Evolutionary conservation across 345 rosid species (phyloP).

Genomic region (Adansonia digitata): DNA sequence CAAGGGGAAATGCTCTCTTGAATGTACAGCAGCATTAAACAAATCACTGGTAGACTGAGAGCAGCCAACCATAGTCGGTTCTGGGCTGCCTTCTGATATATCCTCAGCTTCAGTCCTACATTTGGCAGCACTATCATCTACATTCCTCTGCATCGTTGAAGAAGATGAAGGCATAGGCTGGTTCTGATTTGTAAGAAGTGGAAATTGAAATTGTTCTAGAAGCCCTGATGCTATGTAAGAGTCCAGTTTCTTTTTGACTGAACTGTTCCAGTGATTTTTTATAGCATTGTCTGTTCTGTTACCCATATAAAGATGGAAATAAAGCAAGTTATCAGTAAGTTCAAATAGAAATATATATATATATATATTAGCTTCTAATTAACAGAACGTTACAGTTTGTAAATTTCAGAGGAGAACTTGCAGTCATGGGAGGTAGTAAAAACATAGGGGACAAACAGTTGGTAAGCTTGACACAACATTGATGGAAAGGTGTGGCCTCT

Average conservation of each 20-base stretch:
- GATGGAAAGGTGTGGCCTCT: background rate
- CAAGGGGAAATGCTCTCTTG: constrained; percentile 40
- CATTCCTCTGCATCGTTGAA: constrained; percentile 57
- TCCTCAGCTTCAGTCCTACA: constrained; percentile 60
- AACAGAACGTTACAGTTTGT: background rate
- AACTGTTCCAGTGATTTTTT: constrained; percentile 99
- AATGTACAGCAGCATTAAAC: constrained; percentile 34
- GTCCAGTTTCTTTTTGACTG: constrained; percentile 95
- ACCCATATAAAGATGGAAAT: constrained; percentile 15
- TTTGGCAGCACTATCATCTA: constrained; percentile 56
- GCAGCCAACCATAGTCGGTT: constrained; percentile 47
- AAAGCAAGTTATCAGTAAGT: background rate
- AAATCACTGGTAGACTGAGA: constrained; percentile 60
- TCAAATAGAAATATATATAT: background rate
- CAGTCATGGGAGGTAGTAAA: background rate
- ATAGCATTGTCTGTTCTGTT: constrained; percentile 98
- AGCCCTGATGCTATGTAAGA: constrained; percentile 87
- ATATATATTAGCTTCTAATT: background rate
- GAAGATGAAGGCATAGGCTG: constrained; percentile 53
- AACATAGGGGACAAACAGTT: background rate
- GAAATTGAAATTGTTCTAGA: constrained; percentile 69
- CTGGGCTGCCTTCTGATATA: constrained; percentile 90
- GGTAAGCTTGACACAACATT: background rate
- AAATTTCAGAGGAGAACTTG: background rate
- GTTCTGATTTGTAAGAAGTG: constrained; percentile 52